Evolutionary conservation across 768 basidiomycete genomes (phyloP), one percentile per base, ranked within the genome.

Genomic region (Mrakia blollopis): DNA sequence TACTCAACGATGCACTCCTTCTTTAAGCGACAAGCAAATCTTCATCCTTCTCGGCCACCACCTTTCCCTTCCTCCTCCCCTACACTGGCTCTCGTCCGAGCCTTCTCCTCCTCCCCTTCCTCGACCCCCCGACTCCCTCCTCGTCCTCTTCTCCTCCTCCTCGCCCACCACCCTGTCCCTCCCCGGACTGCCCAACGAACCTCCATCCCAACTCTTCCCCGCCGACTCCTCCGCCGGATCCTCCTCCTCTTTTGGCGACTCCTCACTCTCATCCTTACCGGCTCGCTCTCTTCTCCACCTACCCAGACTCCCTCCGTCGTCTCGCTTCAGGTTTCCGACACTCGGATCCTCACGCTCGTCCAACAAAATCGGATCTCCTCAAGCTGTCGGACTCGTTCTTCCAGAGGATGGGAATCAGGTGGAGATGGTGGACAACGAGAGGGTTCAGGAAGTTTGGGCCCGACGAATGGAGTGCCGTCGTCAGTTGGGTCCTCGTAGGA

Each of bases 371-470:
- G 63, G 93, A 98, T 82, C 90, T 98, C 77, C 87, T 98, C 50
- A 89, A 88, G 28, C 91, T 93, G 5, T 90, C 95, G 5, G 91
- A 88, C 41, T 90, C 91, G n/a, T 94, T 95, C 83, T 94, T 94
- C 90, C 88, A 96, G 80, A 89, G 97, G 3, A 83, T 91, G 32
- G 88, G 90, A 30, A 91, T 98, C 80, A 88, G 93, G n/a, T 93
- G 98, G 86, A 94, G 94, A 82, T 99, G 97, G 97, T 91, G 94
- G 80, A 93, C 93, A 16, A 95, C 98, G 80, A 87, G 92, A 79
- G 93, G 92, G 6, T 99, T 97, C 85, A 89, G 96, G 67, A 90
- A 89, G 81, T 99, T 95, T 85, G 94, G 97, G 80, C 91, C 92
- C 71, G 97, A 99, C 83, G 97, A 99, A 83, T 92, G 96, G 74